phyloP scores from a whole-genome alignment of 208 protist species.

The Tritrichomonas musculus region DNA sequence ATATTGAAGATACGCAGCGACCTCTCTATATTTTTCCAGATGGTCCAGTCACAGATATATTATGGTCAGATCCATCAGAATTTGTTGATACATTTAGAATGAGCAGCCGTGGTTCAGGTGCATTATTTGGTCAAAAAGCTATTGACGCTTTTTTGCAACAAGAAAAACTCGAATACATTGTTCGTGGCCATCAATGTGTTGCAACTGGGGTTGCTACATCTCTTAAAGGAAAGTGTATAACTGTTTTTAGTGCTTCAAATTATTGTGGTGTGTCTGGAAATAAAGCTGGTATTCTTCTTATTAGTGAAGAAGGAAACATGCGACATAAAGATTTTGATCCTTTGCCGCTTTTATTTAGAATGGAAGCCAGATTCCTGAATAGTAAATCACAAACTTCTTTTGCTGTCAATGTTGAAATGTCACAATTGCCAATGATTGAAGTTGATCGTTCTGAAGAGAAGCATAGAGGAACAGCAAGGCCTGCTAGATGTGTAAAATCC shows the following conservation, averaged over 20 bases:
- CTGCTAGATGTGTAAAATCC: no score
- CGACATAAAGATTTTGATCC: no score
- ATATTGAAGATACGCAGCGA: neutral
- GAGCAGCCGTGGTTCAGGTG: neutral
- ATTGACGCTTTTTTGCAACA: neutral
- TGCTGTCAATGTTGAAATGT: no score
- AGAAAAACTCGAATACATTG: neutral
- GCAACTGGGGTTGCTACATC: neutral
- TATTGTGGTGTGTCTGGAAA: neutral
- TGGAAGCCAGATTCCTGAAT: no score
- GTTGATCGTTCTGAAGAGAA: no score
- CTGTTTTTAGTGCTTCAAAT: conserved; percentile 16
- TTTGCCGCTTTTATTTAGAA: no score
- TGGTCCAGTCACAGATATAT: neutral
- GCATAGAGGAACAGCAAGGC: no score
- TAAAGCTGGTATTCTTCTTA: neutral
- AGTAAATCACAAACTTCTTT: no score
- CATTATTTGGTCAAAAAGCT: neutral
- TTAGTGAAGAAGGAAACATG: neutral
- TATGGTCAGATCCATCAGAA: neutral
- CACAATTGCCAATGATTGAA: no score
- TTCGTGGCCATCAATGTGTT: neutral
- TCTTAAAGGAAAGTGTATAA: neutral
- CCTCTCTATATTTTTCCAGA: neutral
- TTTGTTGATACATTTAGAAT: neutral